phyloP scores from a whole-genome alignment of 169 alveolate species.

The Cryptosporidium meleagridis region DNA sequence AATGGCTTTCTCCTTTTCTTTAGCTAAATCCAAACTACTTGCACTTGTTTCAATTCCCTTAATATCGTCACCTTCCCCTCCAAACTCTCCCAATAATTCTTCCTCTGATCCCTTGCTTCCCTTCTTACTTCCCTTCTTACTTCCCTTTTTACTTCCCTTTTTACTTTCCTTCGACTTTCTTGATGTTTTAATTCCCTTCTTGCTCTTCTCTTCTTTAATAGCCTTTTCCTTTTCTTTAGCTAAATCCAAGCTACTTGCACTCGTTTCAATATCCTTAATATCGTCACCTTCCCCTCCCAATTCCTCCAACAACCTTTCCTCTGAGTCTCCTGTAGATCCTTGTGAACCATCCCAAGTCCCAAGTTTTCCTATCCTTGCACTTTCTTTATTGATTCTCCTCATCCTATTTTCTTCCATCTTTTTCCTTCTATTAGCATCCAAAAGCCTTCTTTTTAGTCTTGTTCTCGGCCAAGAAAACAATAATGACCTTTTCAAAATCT shows the following conservation, averaged over 20 bases:
- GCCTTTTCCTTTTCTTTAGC: not conserved
- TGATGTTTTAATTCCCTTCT: not conserved
- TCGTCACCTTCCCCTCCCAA: conserved; percentile 25
- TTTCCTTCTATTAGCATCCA: conserved; percentile 17
- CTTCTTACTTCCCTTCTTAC: not conserved
- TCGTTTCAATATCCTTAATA: not conserved
- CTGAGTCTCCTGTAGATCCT: not conserved
- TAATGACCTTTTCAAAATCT: not conserved
- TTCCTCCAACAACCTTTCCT: not conserved
- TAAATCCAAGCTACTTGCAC: conserved; percentile 23
- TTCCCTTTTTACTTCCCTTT: not conserved
- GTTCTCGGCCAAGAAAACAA: conserved; percentile 23
- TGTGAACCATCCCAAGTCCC: not conserved
- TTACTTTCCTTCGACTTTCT: not conserved
- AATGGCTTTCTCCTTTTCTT: conserved; percentile 5
- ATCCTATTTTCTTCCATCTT: conserved; percentile 51
- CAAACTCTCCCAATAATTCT: conserved; percentile 22
- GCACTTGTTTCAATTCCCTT: not conserved
- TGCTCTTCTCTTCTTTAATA: not conserved
- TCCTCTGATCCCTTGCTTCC: not conserved
- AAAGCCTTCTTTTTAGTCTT: not conserved
- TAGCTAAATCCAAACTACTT: conserved; percentile 26
- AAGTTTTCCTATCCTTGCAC: not conserved
- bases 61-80: conserved; percentile 41
- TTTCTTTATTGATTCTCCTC: conserved; percentile 5